Evolutionary conservation across 148 eudicot species (phyloP).

Genomic region (Nepenthes gracilis): DNA sequence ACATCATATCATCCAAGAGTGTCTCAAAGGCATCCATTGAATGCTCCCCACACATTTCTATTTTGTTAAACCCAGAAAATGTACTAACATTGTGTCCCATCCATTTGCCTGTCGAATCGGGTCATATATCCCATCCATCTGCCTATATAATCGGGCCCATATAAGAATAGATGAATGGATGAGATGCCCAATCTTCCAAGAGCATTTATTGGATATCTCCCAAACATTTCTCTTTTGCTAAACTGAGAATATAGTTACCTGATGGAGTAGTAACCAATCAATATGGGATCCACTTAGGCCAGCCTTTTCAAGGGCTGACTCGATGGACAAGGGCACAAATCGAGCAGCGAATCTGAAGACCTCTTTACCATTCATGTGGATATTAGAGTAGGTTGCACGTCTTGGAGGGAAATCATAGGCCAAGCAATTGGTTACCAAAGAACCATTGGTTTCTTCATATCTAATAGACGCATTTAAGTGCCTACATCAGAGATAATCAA

Average conservation of each 20-base stretch:
- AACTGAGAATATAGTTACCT: constrained; percentile 28
- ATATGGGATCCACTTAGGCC: constrained; percentile 56
- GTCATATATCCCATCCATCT: no score
- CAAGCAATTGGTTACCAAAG: constrained; percentile 42
- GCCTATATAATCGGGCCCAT: no score
- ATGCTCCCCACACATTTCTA: no score
- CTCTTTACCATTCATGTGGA: constrained; percentile 91
- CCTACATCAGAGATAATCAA: constrained; percentile 22
- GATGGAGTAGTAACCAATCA: constrained; percentile 95
- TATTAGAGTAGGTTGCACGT: constrained; percentile 43
- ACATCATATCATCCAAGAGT: no score
- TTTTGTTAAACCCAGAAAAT: no score
- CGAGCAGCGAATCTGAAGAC: constrained; percentile 82
- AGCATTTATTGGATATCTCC: no score
- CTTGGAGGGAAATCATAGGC: constrained; percentile 46
- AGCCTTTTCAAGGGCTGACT: constrained; percentile 59
- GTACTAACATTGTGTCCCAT: no score
- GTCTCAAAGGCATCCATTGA: no score
- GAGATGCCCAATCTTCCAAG: no score
- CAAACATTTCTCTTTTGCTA: no score
- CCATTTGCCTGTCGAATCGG: no score
- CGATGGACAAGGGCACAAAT: constrained; percentile 70
- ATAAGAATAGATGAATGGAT: no score
- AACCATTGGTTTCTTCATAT: constrained; percentile 31
- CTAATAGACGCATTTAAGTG: constrained; percentile 56